A percentile compares a stretch with the other conserved stretches of the same genome.
phyloP scores from a whole-genome alignment of 192 early-diverging fungal genomes.

The Coemansia sp. region DNA sequence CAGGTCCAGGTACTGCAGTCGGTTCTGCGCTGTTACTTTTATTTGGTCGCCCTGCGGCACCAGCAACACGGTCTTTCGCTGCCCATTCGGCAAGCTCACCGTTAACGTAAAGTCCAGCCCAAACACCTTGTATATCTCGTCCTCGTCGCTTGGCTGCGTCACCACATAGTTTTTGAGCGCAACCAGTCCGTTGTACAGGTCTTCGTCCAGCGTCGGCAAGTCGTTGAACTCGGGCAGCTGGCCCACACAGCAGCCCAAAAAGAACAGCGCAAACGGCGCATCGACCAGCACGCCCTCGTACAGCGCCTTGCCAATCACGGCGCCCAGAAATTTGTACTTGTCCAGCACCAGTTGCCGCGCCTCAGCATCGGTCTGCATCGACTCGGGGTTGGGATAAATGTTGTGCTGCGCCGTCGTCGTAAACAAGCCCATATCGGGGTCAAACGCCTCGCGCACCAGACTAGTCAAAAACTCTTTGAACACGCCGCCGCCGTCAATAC shows the following conservation, averaged over 20 bases:
- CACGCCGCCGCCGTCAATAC: constrained; percentile 95
- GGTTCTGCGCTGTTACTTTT: constrained; percentile 82
- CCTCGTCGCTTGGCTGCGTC: constrained; percentile 42
- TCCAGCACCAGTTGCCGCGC: constrained; percentile 48
- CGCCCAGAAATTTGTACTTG: constrained; percentile 75
- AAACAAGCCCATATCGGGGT: constrained; percentile 70
- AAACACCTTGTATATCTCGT: constrained; percentile 60
- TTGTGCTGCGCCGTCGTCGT: constrained; percentile 63
- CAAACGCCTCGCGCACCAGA: constrained; percentile 71
- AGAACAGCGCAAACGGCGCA: constrained; percentile 80
- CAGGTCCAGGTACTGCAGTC: constrained; percentile 82
- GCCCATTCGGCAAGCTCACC: constrained; percentile 47
- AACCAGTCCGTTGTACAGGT: constrained; percentile 73
- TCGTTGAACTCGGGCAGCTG: constrained; percentile 74
- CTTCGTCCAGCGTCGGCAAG: constrained; percentile 74
- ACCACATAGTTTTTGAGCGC: constrained; percentile 68
- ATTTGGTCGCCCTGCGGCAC: constrained; percentile 73
- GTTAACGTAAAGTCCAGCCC: constrained; percentile 69
- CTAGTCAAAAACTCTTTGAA: constrained; percentile 97
- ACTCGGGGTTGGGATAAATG: constrained; percentile 72
- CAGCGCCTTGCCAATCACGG: constrained; percentile 80
- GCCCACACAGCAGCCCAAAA: constrained; percentile 72
- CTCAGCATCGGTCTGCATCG: constrained; percentile 31
- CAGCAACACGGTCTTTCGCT: constrained; percentile 61
- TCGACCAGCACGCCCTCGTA: constrained; percentile 87